Base-by-base conservation (phyloP, 805 yeast species). In the Wickerhamiella dianesei region DNA sequence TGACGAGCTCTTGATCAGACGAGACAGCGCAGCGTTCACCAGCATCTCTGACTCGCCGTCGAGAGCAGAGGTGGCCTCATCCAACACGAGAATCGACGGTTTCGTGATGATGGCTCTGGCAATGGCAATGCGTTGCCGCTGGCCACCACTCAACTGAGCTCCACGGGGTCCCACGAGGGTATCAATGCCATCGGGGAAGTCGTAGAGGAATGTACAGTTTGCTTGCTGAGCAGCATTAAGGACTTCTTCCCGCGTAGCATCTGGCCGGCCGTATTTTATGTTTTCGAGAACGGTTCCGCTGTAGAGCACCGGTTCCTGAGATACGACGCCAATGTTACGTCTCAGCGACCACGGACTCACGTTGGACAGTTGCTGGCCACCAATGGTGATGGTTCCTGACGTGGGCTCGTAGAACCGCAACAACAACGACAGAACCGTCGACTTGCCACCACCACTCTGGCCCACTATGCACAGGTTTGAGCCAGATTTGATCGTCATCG, bases 381-480 rank as follows among this genome's bases (percentile, higher is more conserved):
- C 87, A 18, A 88, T 70, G 3, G 66, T 55, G 32, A 89, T 76
- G 5, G 63, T 56, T 20, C 97, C 97, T 0, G 61, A 50, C 12
- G 61, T 59, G 1, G 94, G 88, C 56, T 87, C 95, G 63, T 89
- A 89, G 59, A 83, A 84, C 49, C 97, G 70, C 55, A 88, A 64
- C 41, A 89, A 65, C 45, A 89, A 66, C 45, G 88, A 84, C 4
- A 88, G 73, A 2, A 89, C 76, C 0, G 96, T 88, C 16, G 95
- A 84, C 62, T 89, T 89, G 21, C 97, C 97, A 50, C 95, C 83
- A 1, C 97, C 97, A 32, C 94, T 81, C n/a, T 95, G 96, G 1
- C 97, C 97, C 16, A 88, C 96, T 49, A 89, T 77, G 60, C 96
- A 88, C 14, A 88, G 79, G 56, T 89, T 89, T 55, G 85, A 88